Evolutionary conservation across 441 rosid species (phyloP), one percentile per base, ranked within the genome.

Genomic region (Geranium incanum): DNA sequence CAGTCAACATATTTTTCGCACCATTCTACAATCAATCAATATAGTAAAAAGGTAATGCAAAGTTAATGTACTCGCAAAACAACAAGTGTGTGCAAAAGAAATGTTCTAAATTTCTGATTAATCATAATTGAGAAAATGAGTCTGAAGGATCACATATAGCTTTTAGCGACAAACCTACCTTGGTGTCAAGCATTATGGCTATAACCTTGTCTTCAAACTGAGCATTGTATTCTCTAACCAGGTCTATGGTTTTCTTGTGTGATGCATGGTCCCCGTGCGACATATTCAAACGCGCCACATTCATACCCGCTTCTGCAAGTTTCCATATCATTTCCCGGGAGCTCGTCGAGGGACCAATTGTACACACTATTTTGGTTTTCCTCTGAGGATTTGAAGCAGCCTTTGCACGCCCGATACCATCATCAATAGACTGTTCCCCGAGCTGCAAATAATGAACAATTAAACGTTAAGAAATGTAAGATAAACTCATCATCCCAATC

Each of bases 191-290:
- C 97, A 95, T 92, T 2, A 92, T 86, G 78, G 99, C 89, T 59
- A 92, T 81, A 62, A 86, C 95, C 76, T 89, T 90, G 81, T 94
- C 94, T 36, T 80, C 80, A 71, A 87, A 89, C 67, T 81, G 86
- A 77, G 97, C 86, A 82, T 94, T 94, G 77, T 92, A 94, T 70
- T 94, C 99, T 59, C 84, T 92, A 66, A 94, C 99, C 4, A 94
- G 78, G 83, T 94, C 94, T 67, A 94, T 89, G 38, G 93, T 90
- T 72, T 79, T 90, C 89, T 86, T 84, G 74, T 92, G 99, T 39
- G 99, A 92, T 69, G 87, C 80, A 85, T 94, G 97, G 78, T 94
- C 92, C 28, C 98, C 98, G 80, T 94, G 98, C 0, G 98, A 94
- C 98, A 94, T 94, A 74, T 94, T 94, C 76, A 94, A 78, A 43